Conservation (phyloP, 1,139 yeast species). For the Magnusiomyces fungicola region DNA sequence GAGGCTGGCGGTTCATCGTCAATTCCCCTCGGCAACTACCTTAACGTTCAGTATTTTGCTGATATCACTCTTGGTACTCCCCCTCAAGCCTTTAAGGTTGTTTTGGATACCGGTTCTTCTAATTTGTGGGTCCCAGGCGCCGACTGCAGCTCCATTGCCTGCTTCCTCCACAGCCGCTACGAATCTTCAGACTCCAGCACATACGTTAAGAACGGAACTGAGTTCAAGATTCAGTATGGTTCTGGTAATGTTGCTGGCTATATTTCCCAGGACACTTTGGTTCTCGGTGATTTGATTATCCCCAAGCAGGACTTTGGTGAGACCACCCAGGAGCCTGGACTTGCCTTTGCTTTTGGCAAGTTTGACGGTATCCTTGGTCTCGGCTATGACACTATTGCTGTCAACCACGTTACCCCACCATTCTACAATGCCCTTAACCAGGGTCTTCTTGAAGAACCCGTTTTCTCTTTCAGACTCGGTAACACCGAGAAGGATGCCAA, state of each 20-base stretch:
- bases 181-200: conserved; percentile 74
- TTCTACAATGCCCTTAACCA: conserved; percentile 77
- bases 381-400: conserved; percentile 87
- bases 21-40: conserved; percentile 81
- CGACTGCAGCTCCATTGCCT: conserved; percentile 88
- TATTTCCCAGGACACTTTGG: conserved; percentile 74
- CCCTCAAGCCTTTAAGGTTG: conserved; percentile 71
- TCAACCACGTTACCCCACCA: conserved; percentile 85
- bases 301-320: conserved; percentile 92
- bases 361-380: conserved; percentile 95
- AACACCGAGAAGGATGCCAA: conserved; percentile 56
- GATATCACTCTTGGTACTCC: conserved; percentile 90
- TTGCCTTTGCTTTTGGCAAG: conserved; percentile 96
- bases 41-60: conserved; percentile 91
- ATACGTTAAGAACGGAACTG: conserved; percentile 78
- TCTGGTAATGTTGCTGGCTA: conserved; percentile 89
- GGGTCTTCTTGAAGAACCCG: conserved; percentile 74
- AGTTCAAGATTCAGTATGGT: conserved; percentile 81
- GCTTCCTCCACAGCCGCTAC: conserved; percentile 85
- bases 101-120: conserved; percentile 89
- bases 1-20: conserved; percentile 43
- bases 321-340: conserved; percentile 94
- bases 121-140: conserved; percentile 93
- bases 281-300: conserved; percentile 76
- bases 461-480: conserved; percentile 86